Conservation (phyloP, 2,329 filamentous ascomycete genomes). For the Colletotrichum incanum region DNA sequence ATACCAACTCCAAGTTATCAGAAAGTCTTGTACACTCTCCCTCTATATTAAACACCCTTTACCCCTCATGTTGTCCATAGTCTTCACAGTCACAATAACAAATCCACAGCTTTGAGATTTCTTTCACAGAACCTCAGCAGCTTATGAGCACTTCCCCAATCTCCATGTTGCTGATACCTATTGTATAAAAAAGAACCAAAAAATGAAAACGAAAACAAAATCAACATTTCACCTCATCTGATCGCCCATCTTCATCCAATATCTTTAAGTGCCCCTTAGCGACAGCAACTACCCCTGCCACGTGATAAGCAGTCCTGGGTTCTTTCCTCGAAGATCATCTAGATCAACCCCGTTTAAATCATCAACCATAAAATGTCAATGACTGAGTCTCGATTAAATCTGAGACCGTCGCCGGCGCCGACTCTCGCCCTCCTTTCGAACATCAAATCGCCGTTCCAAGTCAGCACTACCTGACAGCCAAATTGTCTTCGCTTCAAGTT, state of each 20-base stretch:
- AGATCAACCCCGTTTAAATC: fast-evolving
- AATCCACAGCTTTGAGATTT: neutral
- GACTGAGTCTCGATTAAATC: neutral
- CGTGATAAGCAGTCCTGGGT: neutral
- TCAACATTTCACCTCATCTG: neutral
- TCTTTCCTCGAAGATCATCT: too few relatives aligned
- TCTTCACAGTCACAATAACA: neutral
- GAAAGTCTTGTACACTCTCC: too few relatives aligned
- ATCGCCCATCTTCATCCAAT: neutral
- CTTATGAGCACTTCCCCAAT: neutral
- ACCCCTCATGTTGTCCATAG: neutral
- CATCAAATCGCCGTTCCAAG: neutral
- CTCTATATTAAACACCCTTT: neutral
- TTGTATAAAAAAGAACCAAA: too few relatives aligned
- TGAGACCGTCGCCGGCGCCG: neutral
- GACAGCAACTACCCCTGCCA: neutral
- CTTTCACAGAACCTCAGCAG: too few relatives aligned
- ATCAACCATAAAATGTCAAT: neutral
- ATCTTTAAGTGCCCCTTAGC: neutral
- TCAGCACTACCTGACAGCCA: neutral
- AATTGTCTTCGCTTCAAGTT: neutral
- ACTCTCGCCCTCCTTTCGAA: too few relatives aligned
- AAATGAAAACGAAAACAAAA: too few relatives aligned
- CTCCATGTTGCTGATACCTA: too few relatives aligned
- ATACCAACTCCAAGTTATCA: neutral